phyloP scores from a whole-genome alignment of 1,139 yeast species.

The Geotrichum histeridarum region DNA sequence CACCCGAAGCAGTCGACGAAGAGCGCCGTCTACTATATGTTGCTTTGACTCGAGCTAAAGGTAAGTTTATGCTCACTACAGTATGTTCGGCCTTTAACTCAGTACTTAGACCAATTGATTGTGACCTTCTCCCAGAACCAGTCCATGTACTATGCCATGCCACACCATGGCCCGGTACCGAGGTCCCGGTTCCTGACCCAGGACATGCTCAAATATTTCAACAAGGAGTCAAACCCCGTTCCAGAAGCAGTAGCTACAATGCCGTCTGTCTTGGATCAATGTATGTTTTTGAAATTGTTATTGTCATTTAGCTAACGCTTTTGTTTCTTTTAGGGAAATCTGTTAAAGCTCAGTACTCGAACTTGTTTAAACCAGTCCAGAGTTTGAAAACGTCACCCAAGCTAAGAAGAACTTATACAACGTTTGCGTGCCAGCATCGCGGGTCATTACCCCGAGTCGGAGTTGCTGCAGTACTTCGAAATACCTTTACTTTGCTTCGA shows the following conservation, averaged over 20 bases:
- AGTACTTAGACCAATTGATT: neutral
- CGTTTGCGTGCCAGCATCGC: no score
- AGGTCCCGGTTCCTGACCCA: slow-evolving; percentile 5
- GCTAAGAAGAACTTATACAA: no score
- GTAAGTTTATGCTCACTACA: slow-evolving; percentile 4
- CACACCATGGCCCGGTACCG: neutral
- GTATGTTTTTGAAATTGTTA: neutral
- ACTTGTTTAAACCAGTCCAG: slow-evolving; percentile 4
- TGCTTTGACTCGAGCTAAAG: slow-evolving; percentile 78
- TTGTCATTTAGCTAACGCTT: neutral
- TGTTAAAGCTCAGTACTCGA: slow-evolving; percentile 1
- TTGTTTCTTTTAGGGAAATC: slow-evolving; percentile 4
- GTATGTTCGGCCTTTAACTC: neutral
- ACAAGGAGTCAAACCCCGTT: neutral
- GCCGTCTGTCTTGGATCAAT: neutral
- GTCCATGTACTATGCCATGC: neutral
- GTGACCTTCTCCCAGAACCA: slow-evolving; percentile 5
- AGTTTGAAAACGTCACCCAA: neutral
- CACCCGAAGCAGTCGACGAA: slow-evolving; percentile 49
- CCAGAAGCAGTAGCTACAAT: neutral
- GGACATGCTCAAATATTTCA: neutral
- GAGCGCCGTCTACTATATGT: slow-evolving; percentile 84
- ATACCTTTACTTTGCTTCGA: no score
- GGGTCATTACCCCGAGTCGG: no score
- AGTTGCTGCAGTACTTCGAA: no score